Evolutionary conservation across 768 basidiomycete genomes (phyloP).

Genomic region (Terana coerulea): DNA sequence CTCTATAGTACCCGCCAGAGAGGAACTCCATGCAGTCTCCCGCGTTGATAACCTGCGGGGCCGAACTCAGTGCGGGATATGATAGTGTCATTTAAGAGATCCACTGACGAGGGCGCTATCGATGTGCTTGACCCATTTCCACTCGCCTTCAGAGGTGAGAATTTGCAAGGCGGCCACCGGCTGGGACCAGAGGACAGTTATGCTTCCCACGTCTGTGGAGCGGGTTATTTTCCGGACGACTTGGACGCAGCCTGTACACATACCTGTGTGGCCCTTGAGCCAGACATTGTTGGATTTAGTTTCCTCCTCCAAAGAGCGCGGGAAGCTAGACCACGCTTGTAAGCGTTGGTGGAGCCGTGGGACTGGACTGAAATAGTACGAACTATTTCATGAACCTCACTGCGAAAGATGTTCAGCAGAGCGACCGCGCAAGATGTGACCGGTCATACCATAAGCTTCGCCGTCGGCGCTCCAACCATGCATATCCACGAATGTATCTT

Average conservation of each 20-base stretch:
- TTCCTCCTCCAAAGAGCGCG: conserved; percentile 47
- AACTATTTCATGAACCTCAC: conserved; percentile 70
- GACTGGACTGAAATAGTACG: too few species aligned
- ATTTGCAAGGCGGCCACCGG: conserved; percentile 36
- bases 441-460: conserved; percentile 26
- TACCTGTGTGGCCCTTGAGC: conserved; percentile 60
- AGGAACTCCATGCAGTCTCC: conserved; percentile 34
- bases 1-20: conserved; percentile 35
- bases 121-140: conserved; percentile 35
- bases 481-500: conserved; percentile 29
- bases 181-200: conserved; percentile 36
- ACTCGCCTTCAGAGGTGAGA: conserved; percentile 30
- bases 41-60: conserved; percentile 35
- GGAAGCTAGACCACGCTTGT: conserved; percentile 35
- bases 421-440: not conserved
- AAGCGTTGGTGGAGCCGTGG: not conserved
- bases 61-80: too few species aligned
- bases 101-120: conserved; percentile 28
- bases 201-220: conserved; percentile 28
- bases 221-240: too few species aligned
- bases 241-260: too few species aligned
- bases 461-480: conserved; percentile 26
- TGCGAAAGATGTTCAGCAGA: conserved; percentile 17
- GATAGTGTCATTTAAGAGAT: not conserved
- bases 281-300: conserved; percentile 49